A percentile compares a stretch with the other conserved stretches of the same genome.
Evolutionary conservation across 148 eudicot species (phyloP).

Genomic region (Amaranthus hypochondriacus): DNA sequence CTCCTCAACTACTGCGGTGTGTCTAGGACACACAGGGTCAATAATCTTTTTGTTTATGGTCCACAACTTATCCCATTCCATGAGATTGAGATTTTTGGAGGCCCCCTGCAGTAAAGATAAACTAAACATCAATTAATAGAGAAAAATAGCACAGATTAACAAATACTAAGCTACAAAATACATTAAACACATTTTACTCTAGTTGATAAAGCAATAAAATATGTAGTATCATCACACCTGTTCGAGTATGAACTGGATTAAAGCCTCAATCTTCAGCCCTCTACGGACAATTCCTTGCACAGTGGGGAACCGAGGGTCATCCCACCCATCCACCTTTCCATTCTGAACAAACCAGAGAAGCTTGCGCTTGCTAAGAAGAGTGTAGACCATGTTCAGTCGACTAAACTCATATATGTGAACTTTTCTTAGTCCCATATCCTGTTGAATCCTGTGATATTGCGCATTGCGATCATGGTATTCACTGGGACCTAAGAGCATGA

Average conservation of each 20-base stretch:
- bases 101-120: slow-evolving; percentile 64
- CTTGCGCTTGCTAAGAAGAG: slow-evolving; percentile 97
- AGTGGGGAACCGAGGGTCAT: slow-evolving; percentile 97
- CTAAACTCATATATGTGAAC: slow-evolving; percentile 91
- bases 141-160: no score
- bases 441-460: slow-evolving; percentile 83
- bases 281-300: slow-evolving; percentile 97
- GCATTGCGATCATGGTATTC: slow-evolving; percentile 99
- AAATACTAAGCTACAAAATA: no score
- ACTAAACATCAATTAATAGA: background rate
- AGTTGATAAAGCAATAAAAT: background rate
- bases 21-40: slow-evolving; percentile 94
- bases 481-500: slow-evolving; percentile 90
- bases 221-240: slow-evolving; percentile 39
- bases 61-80: slow-evolving; percentile 99
- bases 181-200: no score
- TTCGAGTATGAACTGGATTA: slow-evolving; percentile 91
- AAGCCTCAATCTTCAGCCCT: slow-evolving; percentile 83
- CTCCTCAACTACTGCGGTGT: slow-evolving; percentile 78
- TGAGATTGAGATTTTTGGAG: slow-evolving; percentile 90
- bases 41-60: slow-evolving; percentile 85
- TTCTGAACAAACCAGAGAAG: slow-evolving; percentile 96
- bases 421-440: slow-evolving; percentile 78
- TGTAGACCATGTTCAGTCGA: slow-evolving; percentile 90
- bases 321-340: slow-evolving; percentile 98